Evolutionary conservation across 768 basidiomycete genomes (phyloP).

Genomic region (Rhizopogon sp.): DNA sequence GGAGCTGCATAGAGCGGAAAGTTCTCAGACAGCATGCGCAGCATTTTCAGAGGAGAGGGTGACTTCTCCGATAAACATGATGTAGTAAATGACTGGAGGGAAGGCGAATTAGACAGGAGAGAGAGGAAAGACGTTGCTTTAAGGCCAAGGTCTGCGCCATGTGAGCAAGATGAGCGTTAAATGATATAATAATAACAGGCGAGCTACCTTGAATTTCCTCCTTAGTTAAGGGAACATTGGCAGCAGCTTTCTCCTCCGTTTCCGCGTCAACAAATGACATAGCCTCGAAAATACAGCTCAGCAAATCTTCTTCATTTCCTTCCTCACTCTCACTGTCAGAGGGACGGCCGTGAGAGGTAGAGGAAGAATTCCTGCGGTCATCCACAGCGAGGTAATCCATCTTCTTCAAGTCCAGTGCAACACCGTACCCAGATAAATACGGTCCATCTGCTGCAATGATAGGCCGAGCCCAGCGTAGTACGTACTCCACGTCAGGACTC

Average conservation of each 20-base stretch:
- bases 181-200: not conserved
- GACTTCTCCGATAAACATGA: constrained; percentile 17
- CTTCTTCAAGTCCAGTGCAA: constrained; percentile 90
- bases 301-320: constrained; percentile 17
- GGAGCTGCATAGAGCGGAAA: constrained; percentile 83
- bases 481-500: constrained; percentile 56
- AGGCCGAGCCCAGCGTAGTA: constrained; percentile 47
- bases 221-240: constrained; percentile 39
- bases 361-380: constrained; percentile 45
- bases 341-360: not conserved
- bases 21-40: constrained; percentile 74
- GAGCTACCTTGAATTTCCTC: constrained; percentile 53
- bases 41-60: constrained; percentile 16
- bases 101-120: constrained; percentile 48
- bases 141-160: constrained; percentile 51
- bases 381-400: constrained; percentile 95
- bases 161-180: not conserved
- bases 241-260: constrained; percentile 29
- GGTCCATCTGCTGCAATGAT: constrained; percentile 2
- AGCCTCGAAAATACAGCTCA: constrained; percentile 25
- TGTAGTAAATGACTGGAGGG: constrained; percentile 20
- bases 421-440: constrained; percentile 85
- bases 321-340: not conserved
- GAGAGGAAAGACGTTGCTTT: constrained; percentile 75
- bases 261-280: constrained; percentile 23